Conservation (phyloP, 2,329 filamentous ascomycete genomes). For the Epichloe amarillans region DNA sequence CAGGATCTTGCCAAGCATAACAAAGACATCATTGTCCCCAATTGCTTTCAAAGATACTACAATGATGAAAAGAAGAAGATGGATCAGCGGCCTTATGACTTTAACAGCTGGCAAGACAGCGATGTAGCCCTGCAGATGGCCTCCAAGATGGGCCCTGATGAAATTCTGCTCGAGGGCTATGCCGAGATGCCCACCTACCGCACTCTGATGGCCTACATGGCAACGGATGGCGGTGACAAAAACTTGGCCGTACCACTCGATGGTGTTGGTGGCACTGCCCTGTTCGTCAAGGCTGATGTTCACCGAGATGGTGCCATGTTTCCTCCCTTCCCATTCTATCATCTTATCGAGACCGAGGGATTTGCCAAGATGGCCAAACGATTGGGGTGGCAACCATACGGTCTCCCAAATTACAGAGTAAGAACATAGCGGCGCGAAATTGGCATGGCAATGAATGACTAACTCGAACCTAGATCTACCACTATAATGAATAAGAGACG, state of each 20-base stretch:
- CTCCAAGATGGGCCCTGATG: conserved; percentile 72
- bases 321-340: conserved; percentile 88
- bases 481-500: conserved; percentile 69
- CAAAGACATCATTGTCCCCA: conserved; percentile 84
- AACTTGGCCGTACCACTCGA: conserved; percentile 63
- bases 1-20: conserved; percentile 83
- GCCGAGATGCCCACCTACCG: conserved; percentile 86
- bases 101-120: conserved; percentile 95
- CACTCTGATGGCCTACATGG: conserved; percentile 78
- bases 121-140: conserved; percentile 63
- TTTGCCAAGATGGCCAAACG: conserved; percentile 95
- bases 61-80: conserved; percentile 55
- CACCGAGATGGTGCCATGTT: conserved; percentile 98
- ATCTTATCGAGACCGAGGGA: conserved; percentile 94
- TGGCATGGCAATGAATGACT: not conserved
- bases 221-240: conserved; percentile 40
- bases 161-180: conserved; percentile 89
- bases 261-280: conserved; percentile 82
- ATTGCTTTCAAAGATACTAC: conserved; percentile 82
- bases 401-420: conserved; percentile 96
- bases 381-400: conserved; percentile 71
- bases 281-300: conserved; percentile 92
- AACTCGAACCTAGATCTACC: conserved; percentile 52
- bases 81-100: conserved; percentile 81
- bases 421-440: conserved; percentile 19